phyloP scores from a whole-genome alignment of 2,329 filamentous ascomycete genomes.

The Fusarium sp. region DNA sequence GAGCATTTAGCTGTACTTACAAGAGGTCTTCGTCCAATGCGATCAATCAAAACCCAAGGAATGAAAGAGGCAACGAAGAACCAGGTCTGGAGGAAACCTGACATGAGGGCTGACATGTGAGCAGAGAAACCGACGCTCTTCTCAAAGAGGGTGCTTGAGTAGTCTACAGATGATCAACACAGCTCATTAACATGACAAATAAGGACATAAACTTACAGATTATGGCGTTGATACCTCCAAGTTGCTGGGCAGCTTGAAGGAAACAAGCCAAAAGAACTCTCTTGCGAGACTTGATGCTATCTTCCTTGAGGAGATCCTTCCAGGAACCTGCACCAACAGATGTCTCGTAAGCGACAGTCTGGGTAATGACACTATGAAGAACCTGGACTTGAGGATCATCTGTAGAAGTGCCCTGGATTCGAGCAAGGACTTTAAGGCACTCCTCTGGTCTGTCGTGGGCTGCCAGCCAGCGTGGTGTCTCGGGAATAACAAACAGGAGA shows the following conservation, averaged over 20 bases:
- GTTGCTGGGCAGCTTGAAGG: conserved; percentile 51
- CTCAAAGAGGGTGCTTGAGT: conserved; percentile 56
- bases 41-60: conserved; percentile 39
- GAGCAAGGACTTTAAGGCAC: conserved; percentile 48
- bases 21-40: conserved; percentile 26
- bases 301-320: conserved; percentile 44
- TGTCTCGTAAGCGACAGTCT: conserved; percentile 44
- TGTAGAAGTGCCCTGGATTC: conserved; percentile 43
- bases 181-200: rapidly evolving
- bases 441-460: conserved; percentile 50
- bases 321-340: conserved; percentile 42
- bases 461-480: conserved; percentile 55
- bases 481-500: conserved; percentile 50
- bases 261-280: conserved; percentile 45
- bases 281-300: conserved; percentile 45
- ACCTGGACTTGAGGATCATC: conserved; percentile 33
- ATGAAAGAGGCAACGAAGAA: conserved; percentile 52
- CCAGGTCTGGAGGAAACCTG: conserved; percentile 60
- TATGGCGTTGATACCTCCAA: conserved; percentile 59
- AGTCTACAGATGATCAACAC: conserved; percentile 41
- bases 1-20: not conserved
- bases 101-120: conserved; percentile 58
- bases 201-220: conserved; percentile 45
- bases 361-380: conserved; percentile 45
- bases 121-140: conserved; percentile 52